Evolutionary conservation across 805 yeast species (phyloP), one percentile per base, ranked within the genome.

Genomic region (Diddensiella santjacobensis): DNA sequence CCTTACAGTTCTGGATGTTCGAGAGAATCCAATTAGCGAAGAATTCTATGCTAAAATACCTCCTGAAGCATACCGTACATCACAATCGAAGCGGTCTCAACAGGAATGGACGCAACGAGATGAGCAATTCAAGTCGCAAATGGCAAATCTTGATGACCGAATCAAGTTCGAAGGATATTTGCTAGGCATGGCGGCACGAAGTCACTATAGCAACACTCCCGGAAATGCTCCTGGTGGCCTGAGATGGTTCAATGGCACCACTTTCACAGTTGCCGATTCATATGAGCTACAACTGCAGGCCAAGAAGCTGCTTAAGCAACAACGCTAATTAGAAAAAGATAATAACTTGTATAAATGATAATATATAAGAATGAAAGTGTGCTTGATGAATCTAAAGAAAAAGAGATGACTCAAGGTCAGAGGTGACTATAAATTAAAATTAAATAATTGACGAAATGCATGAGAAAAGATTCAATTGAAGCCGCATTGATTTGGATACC

Each of bases 401-500:
- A n/a, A n/a, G n/a, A n/a, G n/a, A n/a, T n/a, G n/a, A n/a, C n/a
- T n/a, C n/a, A n/a, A n/a, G n/a, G n/a, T n/a, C n/a, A n/a, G n/a
- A n/a, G n/a, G n/a, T n/a, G n/a, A n/a, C n/a, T n/a, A n/a, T n/a
- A n/a, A n/a, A n/a, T n/a, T n/a, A n/a, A n/a, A n/a, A n/a, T n/a
- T n/a, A n/a, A n/a, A n/a, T n/a, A n/a, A n/a, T n/a, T n/a, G n/a
- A n/a, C n/a, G n/a, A n/a, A n/a, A n/a, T n/a, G n/a, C n/a, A n/a
- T n/a, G n/a, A n/a, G n/a, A n/a, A n/a, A n/a, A n/a, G n/a, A n/a
- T n/a, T n/a, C n/a, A n/a, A n/a, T 59, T 58, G 51, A 49, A 65
- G 2, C 65, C 70, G 72, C 90, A 83, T 71, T 84, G 87, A 71
- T 79, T 75, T 45, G 86, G 84, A 65, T 73, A 85, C 60, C 73